Evolutionary conservation across 192 early-diverging fungal species (phyloP), one percentile per base, ranked within the genome.

Genomic region (Entophlyctis helioformis): DNA sequence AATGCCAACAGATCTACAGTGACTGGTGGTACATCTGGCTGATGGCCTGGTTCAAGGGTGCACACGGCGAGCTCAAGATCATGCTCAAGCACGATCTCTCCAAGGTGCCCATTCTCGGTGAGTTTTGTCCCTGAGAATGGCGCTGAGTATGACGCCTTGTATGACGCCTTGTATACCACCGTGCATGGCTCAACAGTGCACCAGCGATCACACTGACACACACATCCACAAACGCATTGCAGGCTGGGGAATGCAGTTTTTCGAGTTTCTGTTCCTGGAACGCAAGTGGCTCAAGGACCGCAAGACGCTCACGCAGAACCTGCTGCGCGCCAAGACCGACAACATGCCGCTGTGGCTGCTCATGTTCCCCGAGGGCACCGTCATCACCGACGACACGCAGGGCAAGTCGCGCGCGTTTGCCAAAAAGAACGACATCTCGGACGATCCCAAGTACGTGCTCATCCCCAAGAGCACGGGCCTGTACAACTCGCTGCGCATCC

Each of bases 281-380:
- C 85, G 86, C 53, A 89, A 84, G 46, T 83, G 78, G 76, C 74
- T 68, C 13, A 66, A 84, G 45, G 89, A 92, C 67, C 69, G 76
- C 44, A 58, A 60, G 15, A 77, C 74, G 12, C 62, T 80, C 43
- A 53, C 59, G 10, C 62, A 60, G 8, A 62, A 79, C 27, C 55
- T 74, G 29, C 28, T 44, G n/a, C 55, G 58, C n/a, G 54, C 61
- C 10, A 54, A 44, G 5, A 25, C 19, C 39, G 53, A 63, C 43
- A 48, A 36, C 5, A 63, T 78, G 21, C 90, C 90, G 15, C 64
- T 89, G 33, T 91, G 87, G 91, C 74, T 98, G 21, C 68, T 94
- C 16, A 74, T 98, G 18, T 98, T 91, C 66, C 95, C 95, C 0
- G 95, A 98, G 63, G 95, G 94, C 44, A 98, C 94, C 13, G 80